phyloP scores from a whole-genome alignment of 2,329 filamentous ascomycete genomes.

The Aspergillus ibericus region DNA sequence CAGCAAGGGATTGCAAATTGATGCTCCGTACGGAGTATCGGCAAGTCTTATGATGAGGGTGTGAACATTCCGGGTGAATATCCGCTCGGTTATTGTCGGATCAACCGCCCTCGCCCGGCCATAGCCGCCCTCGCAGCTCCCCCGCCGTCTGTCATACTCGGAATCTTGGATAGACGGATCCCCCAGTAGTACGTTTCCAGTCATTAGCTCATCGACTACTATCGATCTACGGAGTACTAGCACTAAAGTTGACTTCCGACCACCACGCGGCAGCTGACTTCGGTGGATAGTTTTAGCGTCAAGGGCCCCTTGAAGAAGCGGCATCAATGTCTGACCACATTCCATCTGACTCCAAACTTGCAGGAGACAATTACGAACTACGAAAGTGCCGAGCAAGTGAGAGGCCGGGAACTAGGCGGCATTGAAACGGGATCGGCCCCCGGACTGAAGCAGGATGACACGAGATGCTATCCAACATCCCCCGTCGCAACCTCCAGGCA shows the following conservation, averaged over 20 bases:
- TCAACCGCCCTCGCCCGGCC: neutral
- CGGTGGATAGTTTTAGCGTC: no score
- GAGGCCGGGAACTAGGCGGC: neutral
- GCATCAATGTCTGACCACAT: no score
- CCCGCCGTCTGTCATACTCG: neutral
- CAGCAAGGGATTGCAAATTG: neutral
- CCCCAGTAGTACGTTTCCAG: neutral
- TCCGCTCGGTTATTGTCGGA: slow-evolving; percentile 1
- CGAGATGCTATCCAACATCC: neutral
- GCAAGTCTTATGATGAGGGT: neutral
- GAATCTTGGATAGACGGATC: neutral
- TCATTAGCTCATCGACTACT: neutral
- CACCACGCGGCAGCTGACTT: no score
- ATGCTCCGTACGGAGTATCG: neutral
- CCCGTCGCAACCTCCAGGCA: neutral
- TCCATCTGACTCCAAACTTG: neutral
- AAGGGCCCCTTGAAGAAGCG: neutral
- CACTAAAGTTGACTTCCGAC: neutral
- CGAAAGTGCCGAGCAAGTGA: neutral
- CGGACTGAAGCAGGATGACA: neutral
- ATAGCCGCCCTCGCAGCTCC: neutral
- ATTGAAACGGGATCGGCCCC: neutral
- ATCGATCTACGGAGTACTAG: neutral
- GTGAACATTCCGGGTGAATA: neutral
- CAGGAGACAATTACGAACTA: neutral